Evolutionary conservation across 805 yeast genomes (phyloP).

Genomic region (Deakozyma indianensis): DNA sequence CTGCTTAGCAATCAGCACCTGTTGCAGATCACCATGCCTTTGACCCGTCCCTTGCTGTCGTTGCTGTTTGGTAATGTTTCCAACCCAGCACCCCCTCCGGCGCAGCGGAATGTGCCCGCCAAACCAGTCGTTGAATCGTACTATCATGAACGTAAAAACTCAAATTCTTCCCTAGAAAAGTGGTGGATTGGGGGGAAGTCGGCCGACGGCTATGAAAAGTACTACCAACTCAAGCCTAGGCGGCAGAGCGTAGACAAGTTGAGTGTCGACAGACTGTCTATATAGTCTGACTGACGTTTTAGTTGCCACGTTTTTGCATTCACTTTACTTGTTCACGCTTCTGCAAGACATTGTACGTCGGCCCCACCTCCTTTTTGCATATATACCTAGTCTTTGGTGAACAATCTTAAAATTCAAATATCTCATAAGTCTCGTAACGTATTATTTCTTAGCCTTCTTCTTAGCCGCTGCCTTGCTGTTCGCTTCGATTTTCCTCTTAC

Average conservation of each 20-base stretch:
- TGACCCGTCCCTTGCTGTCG: conserved; percentile 13
- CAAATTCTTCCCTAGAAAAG: conserved; percentile 9
- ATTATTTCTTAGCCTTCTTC: conserved; percentile 7
- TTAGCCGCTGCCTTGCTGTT: conserved; percentile 22
- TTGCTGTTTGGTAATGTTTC: conserved; percentile 9
- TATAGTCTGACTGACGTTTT: no score
- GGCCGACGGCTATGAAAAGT: conserved; percentile 15
- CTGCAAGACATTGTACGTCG: no score
- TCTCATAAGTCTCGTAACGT: no score
- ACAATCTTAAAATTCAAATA: no score
- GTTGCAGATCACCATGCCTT: conserved; percentile 10
- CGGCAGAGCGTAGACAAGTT: not conserved
- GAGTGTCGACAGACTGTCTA: not conserved
- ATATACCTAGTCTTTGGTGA: no score
- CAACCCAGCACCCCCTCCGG: not conserved
- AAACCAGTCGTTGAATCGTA: not conserved
- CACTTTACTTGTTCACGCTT: no score
- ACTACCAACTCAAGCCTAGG: conserved; percentile 13
- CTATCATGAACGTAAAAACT: conserved; percentile 7
- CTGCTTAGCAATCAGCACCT: not conserved
- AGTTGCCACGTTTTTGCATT: no score
- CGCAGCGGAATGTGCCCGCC: not conserved
- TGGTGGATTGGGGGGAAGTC: conserved; percentile 19
- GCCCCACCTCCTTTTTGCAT: no score
- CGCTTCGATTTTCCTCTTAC: conserved; percentile 22